Evolutionary conservation across 768 basidiomycete species (phyloP).

Genomic region (Lactifluus pinguis): DNA sequence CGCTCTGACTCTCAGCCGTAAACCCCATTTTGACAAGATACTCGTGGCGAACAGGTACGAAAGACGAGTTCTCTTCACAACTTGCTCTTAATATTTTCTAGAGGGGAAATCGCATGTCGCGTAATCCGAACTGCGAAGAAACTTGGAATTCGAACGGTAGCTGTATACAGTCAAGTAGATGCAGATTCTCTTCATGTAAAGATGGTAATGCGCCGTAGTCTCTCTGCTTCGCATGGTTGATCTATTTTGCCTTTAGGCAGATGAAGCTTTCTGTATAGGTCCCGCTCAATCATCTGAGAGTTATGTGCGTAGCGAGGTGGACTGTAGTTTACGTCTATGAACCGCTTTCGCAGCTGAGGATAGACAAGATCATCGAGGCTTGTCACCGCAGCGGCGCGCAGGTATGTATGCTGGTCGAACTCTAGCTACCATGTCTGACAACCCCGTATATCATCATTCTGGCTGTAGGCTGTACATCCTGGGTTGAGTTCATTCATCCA

Average conservation of each 20-base stretch:
- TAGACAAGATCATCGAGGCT: constrained; percentile 82
- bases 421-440: background rate
- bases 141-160: constrained; percentile 85
- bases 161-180: constrained; percentile 87
- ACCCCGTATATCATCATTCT: background rate
- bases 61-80: background rate
- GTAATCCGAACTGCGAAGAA: constrained; percentile 86
- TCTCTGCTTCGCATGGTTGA: background rate
- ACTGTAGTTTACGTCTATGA: background rate
- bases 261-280: constrained; percentile 63
- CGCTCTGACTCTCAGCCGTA: constrained; percentile 11
- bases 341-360: constrained; percentile 47
- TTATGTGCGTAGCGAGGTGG: constrained; percentile 52
- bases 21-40: constrained; percentile 80
- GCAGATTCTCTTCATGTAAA: constrained; percentile 72
- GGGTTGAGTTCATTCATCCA: constrained; percentile 40
- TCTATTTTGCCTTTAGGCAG: constrained; percentile 31
- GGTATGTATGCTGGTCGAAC: constrained; percentile 32
- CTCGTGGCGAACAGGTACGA: constrained; percentile 80
- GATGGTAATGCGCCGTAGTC: constrained; percentile 38
- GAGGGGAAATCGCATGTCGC: constrained; percentile 93
- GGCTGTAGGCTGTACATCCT: constrained; percentile 75
- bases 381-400: constrained; percentile 79
- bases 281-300: constrained; percentile 84
- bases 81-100: constrained; percentile 24